These are phyloP conservation scores for Aspergillus texensis DNA, from an alignment of 2,329 filamentous ascomycete species.

Conservation along the genomic window DNA sequence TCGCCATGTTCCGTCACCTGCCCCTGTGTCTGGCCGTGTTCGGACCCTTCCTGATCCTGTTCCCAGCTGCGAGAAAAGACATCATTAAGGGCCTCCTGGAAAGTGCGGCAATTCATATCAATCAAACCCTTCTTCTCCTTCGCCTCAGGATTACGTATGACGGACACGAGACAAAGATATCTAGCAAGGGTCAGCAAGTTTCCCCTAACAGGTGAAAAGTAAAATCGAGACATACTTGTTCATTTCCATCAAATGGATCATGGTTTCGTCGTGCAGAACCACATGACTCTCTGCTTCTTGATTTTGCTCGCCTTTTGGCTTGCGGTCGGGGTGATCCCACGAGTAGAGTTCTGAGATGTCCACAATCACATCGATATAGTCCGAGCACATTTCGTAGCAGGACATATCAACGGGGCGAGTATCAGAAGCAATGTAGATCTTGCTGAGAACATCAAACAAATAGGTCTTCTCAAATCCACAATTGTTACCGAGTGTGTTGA, in stretches of 20 bases:
- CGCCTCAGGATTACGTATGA: slow-evolving; percentile 67
- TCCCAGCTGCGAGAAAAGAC: slow-evolving; percentile 60
- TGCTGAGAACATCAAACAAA: slow-evolving; percentile 94
- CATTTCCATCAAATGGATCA: slow-evolving; percentile 68
- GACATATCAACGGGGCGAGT: slow-evolving; percentile 90
- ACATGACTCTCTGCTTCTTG: slow-evolving; percentile 65
- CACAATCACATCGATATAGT: slow-evolving; percentile 98
- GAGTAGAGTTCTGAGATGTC: slow-evolving; percentile 96
- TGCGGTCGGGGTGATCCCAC: slow-evolving; percentile 58
- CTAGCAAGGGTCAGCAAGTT: slow-evolving; percentile 39
- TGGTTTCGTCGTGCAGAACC: slow-evolving; percentile 62
- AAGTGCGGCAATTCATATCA: slow-evolving; percentile 67
- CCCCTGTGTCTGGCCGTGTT: slow-evolving; percentile 23
- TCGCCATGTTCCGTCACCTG: slow-evolving; percentile 13
- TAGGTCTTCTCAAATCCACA: slow-evolving; percentile 98
- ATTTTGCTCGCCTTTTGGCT: slow-evolving; percentile 47
- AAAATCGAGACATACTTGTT: slow-evolving; percentile 58
- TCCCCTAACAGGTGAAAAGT: not conserved
- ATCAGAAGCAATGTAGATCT: slow-evolving; percentile 98
- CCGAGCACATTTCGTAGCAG: slow-evolving; percentile 96
- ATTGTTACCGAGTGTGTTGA: slow-evolving; percentile 90
- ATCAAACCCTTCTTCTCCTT: slow-evolving; percentile 66
- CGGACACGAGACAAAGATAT: slow-evolving; percentile 65
- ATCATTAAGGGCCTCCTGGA: slow-evolving; percentile 64
- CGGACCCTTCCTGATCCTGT: slow-evolving; percentile 32